Percentiles rank a stretch among this genome's conserved stretches.
phyloP scores from a whole-genome alignment of 2,329 filamentous ascomycete genomes.

The Claviceps monticola region DNA sequence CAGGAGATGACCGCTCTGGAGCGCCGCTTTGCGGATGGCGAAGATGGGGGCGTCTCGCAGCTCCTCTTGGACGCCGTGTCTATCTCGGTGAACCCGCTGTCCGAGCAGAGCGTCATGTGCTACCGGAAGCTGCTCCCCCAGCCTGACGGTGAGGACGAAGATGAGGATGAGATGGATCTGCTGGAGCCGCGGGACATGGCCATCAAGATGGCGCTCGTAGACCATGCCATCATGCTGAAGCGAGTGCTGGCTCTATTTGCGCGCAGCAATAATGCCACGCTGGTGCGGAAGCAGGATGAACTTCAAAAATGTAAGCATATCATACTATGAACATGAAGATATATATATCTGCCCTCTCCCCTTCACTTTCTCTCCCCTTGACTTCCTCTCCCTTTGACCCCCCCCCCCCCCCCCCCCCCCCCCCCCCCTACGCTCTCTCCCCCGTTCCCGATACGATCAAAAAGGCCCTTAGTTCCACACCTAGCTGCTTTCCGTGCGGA shows the following conservation, averaged over 20 bases:
- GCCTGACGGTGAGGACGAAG: slow-evolving; percentile 20
- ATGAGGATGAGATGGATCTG: slow-evolving; percentile 26
- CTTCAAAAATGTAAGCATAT: slow-evolving; percentile 47
- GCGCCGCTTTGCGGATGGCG: slow-evolving; percentile 57
- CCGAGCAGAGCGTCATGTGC: slow-evolving; percentile 62
- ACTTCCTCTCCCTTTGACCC: too few species aligned
- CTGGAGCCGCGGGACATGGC: slow-evolving; percentile 56
- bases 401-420: too few species aligned
- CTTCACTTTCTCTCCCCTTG: not conserved
- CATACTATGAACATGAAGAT: not conserved
- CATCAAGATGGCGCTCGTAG: slow-evolving; percentile 71
- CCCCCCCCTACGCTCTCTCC: too few species aligned
- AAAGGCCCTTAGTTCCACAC: too few species aligned
- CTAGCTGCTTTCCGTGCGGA: too few species aligned
- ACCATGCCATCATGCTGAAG: slow-evolving; percentile 80
- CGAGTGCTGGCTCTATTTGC: slow-evolving; percentile 60
- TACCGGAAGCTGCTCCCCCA: slow-evolving; percentile 63
- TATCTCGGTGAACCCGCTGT: slow-evolving; percentile 59
- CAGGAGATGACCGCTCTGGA: slow-evolving; percentile 68
- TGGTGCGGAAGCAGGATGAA: slow-evolving; percentile 41
- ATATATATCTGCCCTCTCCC: not conserved
- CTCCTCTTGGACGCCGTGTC: slow-evolving; percentile 62
- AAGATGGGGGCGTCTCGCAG: slow-evolving; percentile 53
- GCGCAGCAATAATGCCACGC: slow-evolving; percentile 46
- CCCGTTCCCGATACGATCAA: too few species aligned